Conservation (phyloP, 345 rosid species). For the Hibiscus mutabilis region DNA sequence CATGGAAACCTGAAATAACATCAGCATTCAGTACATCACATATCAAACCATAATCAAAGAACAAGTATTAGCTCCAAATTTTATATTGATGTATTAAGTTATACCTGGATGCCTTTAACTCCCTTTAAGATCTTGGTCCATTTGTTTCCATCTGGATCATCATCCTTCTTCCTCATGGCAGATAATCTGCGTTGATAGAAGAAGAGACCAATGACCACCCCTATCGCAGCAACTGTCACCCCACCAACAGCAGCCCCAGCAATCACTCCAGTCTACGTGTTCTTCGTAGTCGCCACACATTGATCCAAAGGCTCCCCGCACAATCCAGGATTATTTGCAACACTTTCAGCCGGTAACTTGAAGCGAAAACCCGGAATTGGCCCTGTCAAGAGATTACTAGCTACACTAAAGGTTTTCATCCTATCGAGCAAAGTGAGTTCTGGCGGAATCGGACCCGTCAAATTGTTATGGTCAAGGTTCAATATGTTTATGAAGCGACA, state of each 20-base stretch:
- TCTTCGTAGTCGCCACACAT: constrained; percentile 22
- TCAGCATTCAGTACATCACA: constrained; percentile 6
- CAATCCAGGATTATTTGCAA: constrained; percentile 50
- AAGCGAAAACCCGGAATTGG: constrained; percentile 31
- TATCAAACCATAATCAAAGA: neutral
- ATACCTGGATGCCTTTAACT: constrained; percentile 57
- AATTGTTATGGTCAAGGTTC: constrained; percentile 52
- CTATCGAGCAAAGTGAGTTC: constrained; percentile 41
- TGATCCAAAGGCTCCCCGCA: constrained; percentile 50
- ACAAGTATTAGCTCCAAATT: neutral
- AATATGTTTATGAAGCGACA: constrained; percentile 54
- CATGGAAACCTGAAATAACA: constrained; percentile 64
- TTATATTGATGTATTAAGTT: constrained; percentile 6
- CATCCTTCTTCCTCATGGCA: constrained; percentile 48
- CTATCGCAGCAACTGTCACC: constrained; percentile 52
- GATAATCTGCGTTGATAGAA: constrained; percentile 47
- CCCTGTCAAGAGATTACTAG: constrained; percentile 56
- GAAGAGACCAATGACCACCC: constrained; percentile 40
- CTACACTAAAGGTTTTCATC: constrained; percentile 42
- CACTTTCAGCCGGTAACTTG: neutral
- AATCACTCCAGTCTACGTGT: constrained; percentile 33
- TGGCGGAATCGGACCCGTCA: constrained; percentile 54
- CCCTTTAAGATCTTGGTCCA: constrained; percentile 75
- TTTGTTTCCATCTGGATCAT: constrained; percentile 86
- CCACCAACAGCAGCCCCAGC: constrained; percentile 67